phyloP scores from a whole-genome alignment of 75 land plant genomes.

The Pinus tabuliformis region DNA sequence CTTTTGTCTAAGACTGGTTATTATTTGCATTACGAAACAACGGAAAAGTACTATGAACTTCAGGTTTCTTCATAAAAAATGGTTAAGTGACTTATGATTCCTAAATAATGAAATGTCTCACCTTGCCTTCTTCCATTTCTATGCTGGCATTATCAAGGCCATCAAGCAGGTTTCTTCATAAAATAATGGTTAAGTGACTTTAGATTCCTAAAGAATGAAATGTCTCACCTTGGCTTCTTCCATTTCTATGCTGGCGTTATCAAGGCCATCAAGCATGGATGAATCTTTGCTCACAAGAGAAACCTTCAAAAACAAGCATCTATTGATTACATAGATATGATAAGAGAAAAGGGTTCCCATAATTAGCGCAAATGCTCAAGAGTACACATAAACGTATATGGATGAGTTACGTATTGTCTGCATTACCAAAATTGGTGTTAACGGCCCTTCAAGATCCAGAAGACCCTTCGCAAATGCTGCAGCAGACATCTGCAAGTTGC shows the following conservation, averaged over 20 bases:
- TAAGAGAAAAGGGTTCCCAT: not conserved
- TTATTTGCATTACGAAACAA: not conserved
- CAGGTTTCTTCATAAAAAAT: not conserved
- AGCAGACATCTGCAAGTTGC: conserved; percentile 88
- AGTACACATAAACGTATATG: not conserved
- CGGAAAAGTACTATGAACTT: not conserved
- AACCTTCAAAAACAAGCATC: conserved; percentile 41
- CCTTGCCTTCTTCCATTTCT: conserved; percentile 99
- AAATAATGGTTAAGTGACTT: not conserved
- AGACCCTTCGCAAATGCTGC: conserved; percentile 99
- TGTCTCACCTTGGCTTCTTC: conserved; percentile 88
- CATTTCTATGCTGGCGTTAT: conserved; percentile 93
- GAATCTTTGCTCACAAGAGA: conserved; percentile 99
- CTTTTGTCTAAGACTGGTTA: no score
- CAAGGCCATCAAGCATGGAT: conserved; percentile 98
- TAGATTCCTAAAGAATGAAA: not conserved
- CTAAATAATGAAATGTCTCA: conserved; percentile 2
- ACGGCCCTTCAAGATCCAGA: conserved; percentile 93
- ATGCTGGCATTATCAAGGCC: conserved; percentile 95
- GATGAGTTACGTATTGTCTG: not conserved
- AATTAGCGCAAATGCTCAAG: not conserved
- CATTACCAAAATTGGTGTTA: conserved; percentile 92
- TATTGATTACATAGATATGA: not conserved
- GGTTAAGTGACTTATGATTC: not conserved
- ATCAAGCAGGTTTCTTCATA: no score